phyloP scores from a whole-genome alignment of 2,329 filamentous ascomycete species.

The Penicillium sp. region DNA sequence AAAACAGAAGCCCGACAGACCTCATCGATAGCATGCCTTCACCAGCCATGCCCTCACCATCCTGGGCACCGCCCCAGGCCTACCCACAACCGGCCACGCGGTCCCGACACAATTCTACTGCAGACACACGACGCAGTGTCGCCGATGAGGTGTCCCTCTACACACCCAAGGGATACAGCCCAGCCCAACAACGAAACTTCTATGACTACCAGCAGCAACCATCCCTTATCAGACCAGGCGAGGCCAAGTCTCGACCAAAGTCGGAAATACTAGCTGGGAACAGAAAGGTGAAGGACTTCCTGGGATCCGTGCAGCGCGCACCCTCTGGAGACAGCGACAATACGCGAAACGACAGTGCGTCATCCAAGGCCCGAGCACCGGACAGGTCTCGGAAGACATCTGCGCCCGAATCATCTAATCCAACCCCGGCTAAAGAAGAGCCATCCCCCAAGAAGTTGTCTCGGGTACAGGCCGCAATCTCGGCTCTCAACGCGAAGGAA shows the following conservation, averaged over 20 bases:
- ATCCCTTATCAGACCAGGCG: conserved; percentile 36
- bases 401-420: conserved; percentile 33
- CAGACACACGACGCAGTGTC: conserved; percentile 43
- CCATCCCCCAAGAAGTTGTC: conserved; percentile 46
- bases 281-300: conserved; percentile 37
- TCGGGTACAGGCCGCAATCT: conserved; percentile 61
- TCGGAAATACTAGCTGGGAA: conserved; percentile 45
- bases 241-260: conserved; percentile 48
- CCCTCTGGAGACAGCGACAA: conserved; percentile 22
- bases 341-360: conserved; percentile 11
- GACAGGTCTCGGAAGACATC: conserved; percentile 27
- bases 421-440: conserved; percentile 25
- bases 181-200: conserved; percentile 59
- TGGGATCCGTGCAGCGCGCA: conserved; percentile 26
- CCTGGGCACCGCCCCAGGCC: conserved; percentile 64
- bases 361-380: conserved; percentile 15
- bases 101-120: conserved; percentile 39
- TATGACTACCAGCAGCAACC: conserved; percentile 47
- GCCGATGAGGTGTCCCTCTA: conserved; percentile 56
- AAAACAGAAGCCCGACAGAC: conserved; percentile 65
- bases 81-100: conserved; percentile 27
- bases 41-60: conserved; percentile 67
- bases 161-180: conserved; percentile 56
- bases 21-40: conserved; percentile 48
- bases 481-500: conserved; percentile 55